These are phyloP conservation scores for Myrmaecium sp. DNA, from an alignment of 2,329 filamentous ascomycete species.

Conservation along the genomic window DNA sequence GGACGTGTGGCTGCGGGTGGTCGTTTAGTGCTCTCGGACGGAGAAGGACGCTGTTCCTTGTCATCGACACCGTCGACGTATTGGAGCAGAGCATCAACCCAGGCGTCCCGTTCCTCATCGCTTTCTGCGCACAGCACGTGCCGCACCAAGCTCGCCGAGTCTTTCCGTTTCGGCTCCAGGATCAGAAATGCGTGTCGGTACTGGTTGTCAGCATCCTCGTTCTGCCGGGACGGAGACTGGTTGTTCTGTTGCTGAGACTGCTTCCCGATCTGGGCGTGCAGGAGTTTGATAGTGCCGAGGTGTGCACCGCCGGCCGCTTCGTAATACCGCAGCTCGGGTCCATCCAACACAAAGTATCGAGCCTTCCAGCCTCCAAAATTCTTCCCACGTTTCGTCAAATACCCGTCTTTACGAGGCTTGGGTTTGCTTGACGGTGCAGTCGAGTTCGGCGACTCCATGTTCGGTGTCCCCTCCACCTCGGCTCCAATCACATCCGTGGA, in stretches of 20 bases:
- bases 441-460: conserved; percentile 32
- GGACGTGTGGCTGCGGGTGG: background rate
- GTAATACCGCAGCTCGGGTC: conserved; percentile 68
- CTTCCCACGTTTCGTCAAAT: conserved; percentile 91
- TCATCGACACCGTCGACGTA: conserved; percentile 66
- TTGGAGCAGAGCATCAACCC: conserved; percentile 78
- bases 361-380: conserved; percentile 99
- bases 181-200: conserved; percentile 94
- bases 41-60: conserved; percentile 10
- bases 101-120: conserved; percentile 77
- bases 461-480: conserved; percentile 36
- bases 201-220: conserved; percentile 76
- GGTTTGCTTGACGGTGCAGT: conserved; percentile 23
- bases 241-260: conserved; percentile 50
- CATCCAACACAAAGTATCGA: conserved; percentile 52
- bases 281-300: conserved; percentile 82
- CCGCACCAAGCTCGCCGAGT: conserved; percentile 70
- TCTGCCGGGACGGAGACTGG: conserved; percentile 43
- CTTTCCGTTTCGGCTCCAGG: conserved; percentile 89
- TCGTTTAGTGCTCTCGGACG: conserved; percentile 5
- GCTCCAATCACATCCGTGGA: conserved; percentile 48
- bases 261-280: conserved; percentile 83
- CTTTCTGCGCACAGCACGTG: conserved; percentile 94
- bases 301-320: conserved; percentile 82
- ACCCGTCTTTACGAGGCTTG: conserved; percentile 67